Percentiles rank a stretch among this genome's conserved stretches.
Conservation (phyloP, 2,329 filamentous ascomycete genomes). For the Thelonectria blattea region DNA sequence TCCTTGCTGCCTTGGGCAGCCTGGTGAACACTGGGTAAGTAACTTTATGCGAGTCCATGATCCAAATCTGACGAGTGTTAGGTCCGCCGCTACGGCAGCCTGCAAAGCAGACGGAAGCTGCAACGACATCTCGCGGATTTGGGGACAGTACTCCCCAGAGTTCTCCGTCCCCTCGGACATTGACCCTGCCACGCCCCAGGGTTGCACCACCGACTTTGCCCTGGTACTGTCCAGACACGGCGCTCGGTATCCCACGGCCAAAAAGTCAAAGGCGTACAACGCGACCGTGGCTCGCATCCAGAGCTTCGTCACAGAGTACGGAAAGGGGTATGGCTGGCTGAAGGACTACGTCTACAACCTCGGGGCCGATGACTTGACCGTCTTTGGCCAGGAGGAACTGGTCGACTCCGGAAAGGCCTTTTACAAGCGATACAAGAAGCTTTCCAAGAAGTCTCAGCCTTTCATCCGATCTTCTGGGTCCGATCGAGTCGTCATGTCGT, state of each 20-base stretch:
- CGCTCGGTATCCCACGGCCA: constrained; percentile 76
- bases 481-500: constrained; percentile 75
- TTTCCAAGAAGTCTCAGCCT: constrained; percentile 64
- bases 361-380: constrained; percentile 71
- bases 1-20: constrained; percentile 2
- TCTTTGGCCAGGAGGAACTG: constrained; percentile 71
- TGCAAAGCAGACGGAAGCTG: constrained; percentile 51
- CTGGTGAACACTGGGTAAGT: constrained; percentile 2
- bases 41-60: no score
- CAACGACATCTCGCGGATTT: constrained; percentile 65
- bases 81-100: constrained; percentile 22
- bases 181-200: constrained; percentile 62
- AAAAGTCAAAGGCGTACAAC: constrained; percentile 70
- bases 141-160: constrained; percentile 90
- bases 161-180: constrained; percentile 76
- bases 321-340: constrained; percentile 71
- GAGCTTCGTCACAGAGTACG: constrained; percentile 59
- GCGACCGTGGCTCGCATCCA: constrained; percentile 71
- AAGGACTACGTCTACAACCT: constrained; percentile 73
- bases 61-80: constrained; percentile 1
- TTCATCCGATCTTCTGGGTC: constrained; percentile 77
- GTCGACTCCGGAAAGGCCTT: constrained; percentile 78
- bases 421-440: constrained; percentile 71
- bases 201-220: constrained; percentile 80
- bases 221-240: constrained; percentile 86